Evolutionary conservation across 768 basidiomycete genomes (phyloP).

Genomic region (Tulasnella sp.): DNA sequence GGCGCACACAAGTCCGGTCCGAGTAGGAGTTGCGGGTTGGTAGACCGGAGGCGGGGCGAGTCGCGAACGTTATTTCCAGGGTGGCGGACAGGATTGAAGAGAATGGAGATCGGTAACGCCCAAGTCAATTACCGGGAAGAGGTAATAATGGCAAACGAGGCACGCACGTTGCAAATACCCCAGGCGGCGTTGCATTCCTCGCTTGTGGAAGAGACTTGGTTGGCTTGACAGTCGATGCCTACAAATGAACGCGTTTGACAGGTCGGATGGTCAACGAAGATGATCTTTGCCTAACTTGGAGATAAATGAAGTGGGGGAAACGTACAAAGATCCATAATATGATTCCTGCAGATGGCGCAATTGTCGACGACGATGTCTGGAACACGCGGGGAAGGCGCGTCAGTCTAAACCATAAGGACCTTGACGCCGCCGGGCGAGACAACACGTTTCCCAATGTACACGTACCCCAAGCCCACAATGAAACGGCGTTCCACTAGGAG

Average conservation of each 20-base stretch:
- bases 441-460: not conserved
- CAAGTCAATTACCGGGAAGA: not conserved
- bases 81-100: not conserved
- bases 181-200: slow-evolving; percentile 98
- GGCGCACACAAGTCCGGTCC: not conserved
- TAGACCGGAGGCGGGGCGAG: not conserved
- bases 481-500: slow-evolving; percentile 93
- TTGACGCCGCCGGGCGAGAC: not conserved
- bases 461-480: slow-evolving; percentile 98
- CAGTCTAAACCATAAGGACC: not conserved
- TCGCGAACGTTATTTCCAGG: not conserved
- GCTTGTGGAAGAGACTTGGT: slow-evolving; percentile 93
- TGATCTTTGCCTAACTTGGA: not conserved
- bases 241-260: slow-evolving; percentile 5
- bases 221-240: slow-evolving; percentile 99
- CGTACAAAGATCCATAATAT: slow-evolving; percentile 99
- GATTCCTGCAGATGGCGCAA: slow-evolving; percentile 98
- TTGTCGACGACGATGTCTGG: slow-evolving; percentile 98
- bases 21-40: not conserved
- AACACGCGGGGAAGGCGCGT: slow-evolving; percentile 1
- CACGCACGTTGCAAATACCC: slow-evolving; percentile 93
- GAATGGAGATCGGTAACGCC: not conserved
- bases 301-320: slow-evolving; percentile 24
- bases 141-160: not conserved
- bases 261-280: not conserved